Evolutionary conservation across 2,329 filamentous ascomycete species (phyloP).

Genomic region (Trichoderma sp.): DNA sequence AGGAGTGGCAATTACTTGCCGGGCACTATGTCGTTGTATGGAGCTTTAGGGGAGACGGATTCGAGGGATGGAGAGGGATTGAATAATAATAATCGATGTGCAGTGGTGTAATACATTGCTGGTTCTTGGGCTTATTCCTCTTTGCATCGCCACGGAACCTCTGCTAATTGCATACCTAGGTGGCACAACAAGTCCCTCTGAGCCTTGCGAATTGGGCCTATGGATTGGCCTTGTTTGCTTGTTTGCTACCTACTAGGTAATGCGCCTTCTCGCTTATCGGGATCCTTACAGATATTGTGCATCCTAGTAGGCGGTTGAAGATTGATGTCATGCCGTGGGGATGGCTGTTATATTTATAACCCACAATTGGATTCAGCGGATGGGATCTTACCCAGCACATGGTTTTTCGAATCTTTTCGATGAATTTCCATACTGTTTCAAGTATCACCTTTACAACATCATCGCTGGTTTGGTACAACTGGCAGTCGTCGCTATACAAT

Average conservation of each 20-base stretch:
- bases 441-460: neutral
- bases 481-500: neutral
- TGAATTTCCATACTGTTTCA: neutral
- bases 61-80: constrained; percentile 22
- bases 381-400: neutral
- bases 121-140: neutral
- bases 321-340: neutral
- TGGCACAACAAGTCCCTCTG: neutral
- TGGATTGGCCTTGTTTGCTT: neutral
- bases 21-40: constrained; percentile 87
- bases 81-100: neutral
- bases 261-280: neutral
- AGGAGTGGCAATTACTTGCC: constrained; percentile 86
- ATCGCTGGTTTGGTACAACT: neutral
- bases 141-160: neutral
- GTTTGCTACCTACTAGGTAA: too few species aligned
- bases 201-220: neutral
- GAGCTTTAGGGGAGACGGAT: constrained; percentile 62
- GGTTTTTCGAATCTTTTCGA: neutral
- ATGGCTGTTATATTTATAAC: neutral
- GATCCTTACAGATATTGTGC: neutral
- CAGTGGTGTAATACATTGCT: neutral
- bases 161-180: neutral
- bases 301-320: neutral
- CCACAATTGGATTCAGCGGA: neutral